These are phyloP conservation scores for Pseudotsuga menziesii DNA, from an alignment of 75 land plant genomes.

Conservation along the genomic window DNA sequence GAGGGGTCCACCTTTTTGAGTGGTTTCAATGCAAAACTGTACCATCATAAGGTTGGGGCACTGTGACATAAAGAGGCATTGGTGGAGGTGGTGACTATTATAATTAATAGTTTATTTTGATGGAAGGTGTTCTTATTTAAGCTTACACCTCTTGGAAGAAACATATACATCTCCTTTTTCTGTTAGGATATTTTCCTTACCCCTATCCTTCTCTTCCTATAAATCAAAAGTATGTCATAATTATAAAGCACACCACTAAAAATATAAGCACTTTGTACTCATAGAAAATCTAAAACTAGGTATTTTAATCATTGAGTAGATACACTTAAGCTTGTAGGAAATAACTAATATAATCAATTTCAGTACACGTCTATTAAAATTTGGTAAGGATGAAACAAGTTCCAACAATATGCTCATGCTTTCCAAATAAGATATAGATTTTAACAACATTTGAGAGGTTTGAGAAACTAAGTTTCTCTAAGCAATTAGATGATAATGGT, in stretches of 20 bases:
- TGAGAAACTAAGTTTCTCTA: neutral
- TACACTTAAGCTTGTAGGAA: neutral
- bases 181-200: conserved; percentile 41
- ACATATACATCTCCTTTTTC: conserved; percentile 54
- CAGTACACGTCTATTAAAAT: neutral
- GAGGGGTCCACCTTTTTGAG: too few relatives aligned
- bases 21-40: too few relatives aligned
- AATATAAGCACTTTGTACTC: neutral
- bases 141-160: conserved; percentile 72
- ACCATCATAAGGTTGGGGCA: conserved; percentile 59
- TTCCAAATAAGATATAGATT: neutral
- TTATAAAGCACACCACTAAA: neutral
- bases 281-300: neutral
- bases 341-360: neutral
- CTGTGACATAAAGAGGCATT: conserved; percentile 22
- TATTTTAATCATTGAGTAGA: neutral
- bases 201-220: conserved; percentile 47
- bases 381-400: neutral
- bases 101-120: conserved; percentile 49
- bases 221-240: neutral
- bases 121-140: conserved; percentile 69
- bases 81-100: conserved; percentile 42
- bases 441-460: neutral
- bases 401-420: neutral
- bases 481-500: neutral